Base-by-base conservation (phyloP, 1,139 yeast genomes). In the Kluyveromyces sp. region DNA sequence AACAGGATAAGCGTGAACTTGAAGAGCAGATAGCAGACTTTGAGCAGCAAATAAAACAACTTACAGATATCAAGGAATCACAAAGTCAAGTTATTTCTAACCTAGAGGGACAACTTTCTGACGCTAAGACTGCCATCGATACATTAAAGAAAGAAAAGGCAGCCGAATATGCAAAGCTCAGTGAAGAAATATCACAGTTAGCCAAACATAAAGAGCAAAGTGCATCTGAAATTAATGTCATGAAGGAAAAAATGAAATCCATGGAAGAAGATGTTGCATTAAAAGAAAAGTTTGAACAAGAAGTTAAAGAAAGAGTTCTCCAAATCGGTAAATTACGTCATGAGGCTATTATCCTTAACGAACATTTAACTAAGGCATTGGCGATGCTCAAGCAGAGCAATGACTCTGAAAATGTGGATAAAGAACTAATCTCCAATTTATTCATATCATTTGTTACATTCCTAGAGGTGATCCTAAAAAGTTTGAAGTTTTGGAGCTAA, bases 391-490 rank as follows among this genome's bases (percentile, higher is more conserved):
- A 89, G 59, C 81, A 82, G 56, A 81, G 77, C 44, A 77, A 84
- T 45, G 81, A 80, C 48, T 78, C 86, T 4, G 89, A 84, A 48
- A 74, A 83, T 5, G 88, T 90, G 1, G 97, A 90, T 61, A 83
- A 85, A 60, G 95, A 89, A 63, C 75, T 92, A 49, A 80, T 94
- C 3, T 83, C 97, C 2, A 92, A 92, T 62, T 73, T 94, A 48
- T 69, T 92, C 44, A 77, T 94, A 27, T 87, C 95, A 43, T 92
- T 90, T 66, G 74, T 92, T 21, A 84, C 83, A 74, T 92, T 35
- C 97, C 96, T 5, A 73, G 98, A 51, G 96, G 95, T 1, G 99
- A 92, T 62, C 78, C 96, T 10, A 92, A 90, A 65, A 88, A 92
- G 65, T 92, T 84, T 61, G 97, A 92, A 69, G 95, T 94, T 3